phyloP scores from a whole-genome alignment of 768 basidiomycete genomes.

The Suillus brevipes region DNA sequence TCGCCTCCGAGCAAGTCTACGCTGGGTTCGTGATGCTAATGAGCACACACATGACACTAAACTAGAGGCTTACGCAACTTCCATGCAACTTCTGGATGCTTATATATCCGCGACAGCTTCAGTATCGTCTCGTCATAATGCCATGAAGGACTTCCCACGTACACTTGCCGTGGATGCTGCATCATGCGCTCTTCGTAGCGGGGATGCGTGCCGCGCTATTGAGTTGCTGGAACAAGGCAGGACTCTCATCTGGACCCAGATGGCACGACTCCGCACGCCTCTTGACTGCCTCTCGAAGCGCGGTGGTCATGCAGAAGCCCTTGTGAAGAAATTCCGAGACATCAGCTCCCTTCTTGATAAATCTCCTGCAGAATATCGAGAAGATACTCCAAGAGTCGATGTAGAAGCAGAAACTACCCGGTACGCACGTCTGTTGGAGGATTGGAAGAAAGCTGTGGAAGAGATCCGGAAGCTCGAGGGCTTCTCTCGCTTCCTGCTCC shows the following conservation, averaged over 20 bases:
- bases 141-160: background rate
- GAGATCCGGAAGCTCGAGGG: slow-evolving; percentile 17
- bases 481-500: slow-evolving; percentile 16
- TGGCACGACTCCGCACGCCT: background rate
- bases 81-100: background rate
- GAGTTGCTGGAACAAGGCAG: background rate
- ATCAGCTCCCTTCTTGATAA: background rate
- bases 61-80: background rate
- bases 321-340: background rate
- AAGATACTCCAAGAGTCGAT: background rate
- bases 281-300: background rate
- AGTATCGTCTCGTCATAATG: background rate
- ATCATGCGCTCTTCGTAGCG: background rate
- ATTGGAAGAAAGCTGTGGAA: slow-evolving; percentile 16
- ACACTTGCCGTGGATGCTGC: background rate
- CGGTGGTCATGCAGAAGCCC: background rate
- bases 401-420: background rate
- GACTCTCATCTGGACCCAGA: background rate
- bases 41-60: background rate
- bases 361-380: background rate
- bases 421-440: background rate
- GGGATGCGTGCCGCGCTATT: background rate
- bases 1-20: background rate
- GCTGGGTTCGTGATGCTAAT: background rate
- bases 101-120: background rate